Conservation (phyloP, 2,329 filamentous ascomycete genomes). For the Botryosphaeria agaves region DNA sequence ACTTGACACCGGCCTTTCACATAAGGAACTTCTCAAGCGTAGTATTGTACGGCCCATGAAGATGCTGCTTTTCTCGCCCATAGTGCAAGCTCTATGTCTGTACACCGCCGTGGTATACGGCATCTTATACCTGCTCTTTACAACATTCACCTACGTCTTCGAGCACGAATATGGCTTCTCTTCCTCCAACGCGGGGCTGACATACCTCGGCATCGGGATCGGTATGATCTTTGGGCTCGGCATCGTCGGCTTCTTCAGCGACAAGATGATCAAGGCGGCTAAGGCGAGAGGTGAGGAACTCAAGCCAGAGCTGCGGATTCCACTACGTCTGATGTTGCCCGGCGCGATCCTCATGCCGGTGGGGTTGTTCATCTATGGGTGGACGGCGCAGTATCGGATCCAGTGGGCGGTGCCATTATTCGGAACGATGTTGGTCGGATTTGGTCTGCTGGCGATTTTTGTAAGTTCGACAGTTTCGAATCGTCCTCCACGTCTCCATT, state of each 20-base stretch:
- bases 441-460: conserved; percentile 10
- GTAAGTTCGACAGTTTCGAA: conserved; percentile 7
- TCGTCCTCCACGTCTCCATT: background rate
- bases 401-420: conserved; percentile 11
- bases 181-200: conserved; percentile 19
- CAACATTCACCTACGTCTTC: conserved; percentile 26
- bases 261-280: conserved; percentile 1
- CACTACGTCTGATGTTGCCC: background rate
- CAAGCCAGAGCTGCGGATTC: conserved; percentile 2
- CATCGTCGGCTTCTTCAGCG: conserved; percentile 1
- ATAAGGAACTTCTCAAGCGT: conserved; percentile 1
- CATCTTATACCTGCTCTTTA: conserved; percentile 28
- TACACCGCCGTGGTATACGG: conserved; percentile 21
- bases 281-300: background rate
- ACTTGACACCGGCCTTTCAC: conserved; percentile 1
- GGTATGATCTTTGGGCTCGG: conserved; percentile 19
- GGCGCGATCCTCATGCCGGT: conserved; percentile 7
- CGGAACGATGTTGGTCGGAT: conserved; percentile 10
- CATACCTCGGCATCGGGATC: conserved; percentile 23
- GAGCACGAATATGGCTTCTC: conserved; percentile 21
- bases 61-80: conserved; percentile 18
- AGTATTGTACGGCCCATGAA: conserved; percentile 12
- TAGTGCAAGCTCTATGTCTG: conserved; percentile 16
- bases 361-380: conserved; percentile 14
- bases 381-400: conserved; percentile 9